phyloP scores from a whole-genome alignment of 2,329 filamentous ascomycete species.

The Penicillium sp. region DNA sequence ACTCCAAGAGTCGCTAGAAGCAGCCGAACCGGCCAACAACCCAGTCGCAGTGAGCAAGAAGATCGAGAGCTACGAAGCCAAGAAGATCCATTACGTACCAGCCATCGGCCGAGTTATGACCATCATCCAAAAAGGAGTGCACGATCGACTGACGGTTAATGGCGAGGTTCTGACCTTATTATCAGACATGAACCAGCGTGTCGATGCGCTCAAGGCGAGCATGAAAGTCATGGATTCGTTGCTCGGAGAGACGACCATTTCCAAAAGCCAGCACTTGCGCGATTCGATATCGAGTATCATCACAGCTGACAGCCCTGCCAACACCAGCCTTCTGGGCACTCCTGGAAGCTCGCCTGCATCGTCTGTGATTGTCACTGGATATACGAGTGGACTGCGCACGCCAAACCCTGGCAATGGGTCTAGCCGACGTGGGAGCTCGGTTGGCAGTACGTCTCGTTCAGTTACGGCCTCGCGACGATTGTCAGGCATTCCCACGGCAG shows the following conservation, averaged over 20 bases:
- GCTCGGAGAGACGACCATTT: constrained; percentile 65
- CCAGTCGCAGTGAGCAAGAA: constrained; percentile 70
- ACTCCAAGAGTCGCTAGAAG: constrained; percentile 73
- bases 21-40: constrained; percentile 68
- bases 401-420: constrained; percentile 41
- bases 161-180: constrained; percentile 88
- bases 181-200: constrained; percentile 78
- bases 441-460: constrained; percentile 37
- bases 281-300: constrained; percentile 93
- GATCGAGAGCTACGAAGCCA: constrained; percentile 89
- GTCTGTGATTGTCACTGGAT: constrained; percentile 56
- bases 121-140: constrained; percentile 94
- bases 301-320: constrained; percentile 71
- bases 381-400: constrained; percentile 40
- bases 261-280: constrained; percentile 69
- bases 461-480: constrained; percentile 40
- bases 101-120: constrained; percentile 86
- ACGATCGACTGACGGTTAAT: constrained; percentile 92
- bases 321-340: constrained; percentile 66
- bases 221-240: constrained; percentile 72
- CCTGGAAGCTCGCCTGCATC: constrained; percentile 69
- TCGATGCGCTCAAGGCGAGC: constrained; percentile 69
- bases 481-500: constrained; percentile 32
- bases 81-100: constrained; percentile 88
- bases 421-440: constrained; percentile 47